Evolutionary conservation across 257 asterid genomes (phyloP).

Genomic region (Solanum virginianum): DNA sequence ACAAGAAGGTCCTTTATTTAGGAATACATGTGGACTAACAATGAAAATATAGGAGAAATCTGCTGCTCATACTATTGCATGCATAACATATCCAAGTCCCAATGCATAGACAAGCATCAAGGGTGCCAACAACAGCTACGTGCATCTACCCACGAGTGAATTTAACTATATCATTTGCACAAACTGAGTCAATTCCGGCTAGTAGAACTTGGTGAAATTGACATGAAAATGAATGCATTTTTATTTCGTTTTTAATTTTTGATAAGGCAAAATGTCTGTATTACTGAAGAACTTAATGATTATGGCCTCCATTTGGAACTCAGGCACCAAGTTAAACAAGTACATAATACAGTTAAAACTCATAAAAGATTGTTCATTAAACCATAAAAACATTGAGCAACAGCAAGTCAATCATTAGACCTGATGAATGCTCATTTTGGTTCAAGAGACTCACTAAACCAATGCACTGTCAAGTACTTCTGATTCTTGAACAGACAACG

Average conservation of each 20-base stretch:
- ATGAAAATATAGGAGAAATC: neutral
- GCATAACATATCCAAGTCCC: neutral
- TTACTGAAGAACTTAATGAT: neutral
- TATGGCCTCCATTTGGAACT: neutral
- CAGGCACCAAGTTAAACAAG: neutral
- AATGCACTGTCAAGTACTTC: neutral
- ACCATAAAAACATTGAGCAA: neutral
- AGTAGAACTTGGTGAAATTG: neutral
- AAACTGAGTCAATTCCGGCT: neutral
- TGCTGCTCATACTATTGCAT: neutral
- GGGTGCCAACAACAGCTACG: neutral
- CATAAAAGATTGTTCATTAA: neutral
- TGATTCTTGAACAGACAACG: neutral
- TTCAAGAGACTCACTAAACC: neutral
- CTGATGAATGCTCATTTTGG: neutral
- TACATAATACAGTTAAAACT: neutral
- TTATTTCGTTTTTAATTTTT: neutral
- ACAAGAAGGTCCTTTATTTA: neutral
- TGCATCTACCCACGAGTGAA: neutral
- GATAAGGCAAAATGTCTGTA: neutral
- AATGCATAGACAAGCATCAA: neutral
- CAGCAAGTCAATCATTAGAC: neutral
- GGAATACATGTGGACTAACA: neutral
- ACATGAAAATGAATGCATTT: neutral
- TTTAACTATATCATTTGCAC: neutral